phyloP scores from a whole-genome alignment of 108 stramenopile genomes.

The Nitzschia sp. region DNA sequence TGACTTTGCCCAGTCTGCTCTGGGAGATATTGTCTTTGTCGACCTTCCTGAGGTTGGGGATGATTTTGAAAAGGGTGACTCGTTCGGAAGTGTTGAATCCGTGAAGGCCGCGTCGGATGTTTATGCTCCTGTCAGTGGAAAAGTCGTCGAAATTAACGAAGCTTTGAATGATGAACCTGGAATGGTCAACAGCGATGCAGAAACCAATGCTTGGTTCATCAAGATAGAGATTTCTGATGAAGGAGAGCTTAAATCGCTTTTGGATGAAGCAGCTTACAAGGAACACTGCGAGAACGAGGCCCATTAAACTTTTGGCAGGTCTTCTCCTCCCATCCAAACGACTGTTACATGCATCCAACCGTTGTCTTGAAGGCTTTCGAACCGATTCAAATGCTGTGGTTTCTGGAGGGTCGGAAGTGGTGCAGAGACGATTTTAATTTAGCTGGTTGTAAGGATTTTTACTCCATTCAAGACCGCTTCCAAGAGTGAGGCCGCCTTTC shows the following conservation, averaged over 20 bases:
- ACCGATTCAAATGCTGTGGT: no score
- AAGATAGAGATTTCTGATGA: conserved; percentile 83
- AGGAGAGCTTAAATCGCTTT: conserved; percentile 59
- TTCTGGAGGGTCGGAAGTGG: no score
- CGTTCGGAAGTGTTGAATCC: conserved; percentile 97
- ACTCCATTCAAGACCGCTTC: conserved; percentile 77
- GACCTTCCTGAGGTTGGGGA: conserved; percentile 95
- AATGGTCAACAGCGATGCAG: conserved; percentile 84
- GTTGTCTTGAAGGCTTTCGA: no score
- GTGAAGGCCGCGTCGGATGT: conserved; percentile 99
- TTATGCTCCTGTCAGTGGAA: conserved; percentile 87
- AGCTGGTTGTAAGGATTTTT: conserved; percentile 14
- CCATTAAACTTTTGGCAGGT: background rate
- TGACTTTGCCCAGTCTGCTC: conserved; percentile 90
- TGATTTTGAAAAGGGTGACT: conserved; percentile 85
- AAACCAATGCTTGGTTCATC: conserved; percentile 90
- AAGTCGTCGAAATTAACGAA: conserved; percentile 82
- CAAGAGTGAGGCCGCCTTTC: conserved; percentile 64
- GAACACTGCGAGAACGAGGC: conserved; percentile 53
- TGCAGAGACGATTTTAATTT: conserved; percentile 7
- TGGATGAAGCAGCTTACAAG: conserved; percentile 66
- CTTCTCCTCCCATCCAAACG: no score
- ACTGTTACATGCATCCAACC: no score
- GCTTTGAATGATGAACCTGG: conserved; percentile 74
- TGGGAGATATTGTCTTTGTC: conserved; percentile 98